phyloP scores from a whole-genome alignment of 148 eudicot species.

The Suaeda aralocaspica region DNA sequence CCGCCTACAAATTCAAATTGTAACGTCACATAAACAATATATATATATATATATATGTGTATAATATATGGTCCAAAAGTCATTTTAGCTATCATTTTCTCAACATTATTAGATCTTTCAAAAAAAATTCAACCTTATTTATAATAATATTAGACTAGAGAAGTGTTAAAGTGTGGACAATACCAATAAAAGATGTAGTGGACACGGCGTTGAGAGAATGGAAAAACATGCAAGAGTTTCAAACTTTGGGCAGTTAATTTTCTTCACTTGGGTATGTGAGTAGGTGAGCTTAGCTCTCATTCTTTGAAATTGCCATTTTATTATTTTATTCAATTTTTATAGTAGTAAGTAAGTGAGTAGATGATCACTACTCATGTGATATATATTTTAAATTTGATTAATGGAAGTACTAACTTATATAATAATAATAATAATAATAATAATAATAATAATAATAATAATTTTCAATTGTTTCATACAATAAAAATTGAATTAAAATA shows the following conservation, averaged over 20 bases:
- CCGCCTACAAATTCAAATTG: conserved; percentile 4
- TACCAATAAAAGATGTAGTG: not conserved
- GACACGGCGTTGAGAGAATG: conserved; percentile 11
- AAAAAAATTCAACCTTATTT: not conserved
- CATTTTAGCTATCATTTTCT: not conserved
- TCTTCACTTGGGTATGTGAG: conserved; percentile 1
- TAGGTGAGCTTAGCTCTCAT: conserved; percentile 20
- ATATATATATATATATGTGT: no score
- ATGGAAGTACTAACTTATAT: no score
- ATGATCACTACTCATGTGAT: no score
- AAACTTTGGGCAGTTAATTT: not conserved
- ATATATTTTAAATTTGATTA: no score
- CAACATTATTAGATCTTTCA: not conserved
- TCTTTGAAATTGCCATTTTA: conserved; percentile 5
- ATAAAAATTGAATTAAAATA: no score
- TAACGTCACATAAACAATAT: not conserved
- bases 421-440: no score
- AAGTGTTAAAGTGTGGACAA: not conserved
- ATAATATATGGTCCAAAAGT: not conserved
- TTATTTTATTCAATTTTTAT: no score
- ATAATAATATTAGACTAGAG: not conserved
- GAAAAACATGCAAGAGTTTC: not conserved
- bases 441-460: no score
- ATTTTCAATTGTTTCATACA: no score
- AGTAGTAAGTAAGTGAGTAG: no score